Percentiles rank a stretch among this genome's conserved stretches.
Evolutionary conservation across 2,329 filamentous ascomycete species (phyloP).

Genomic region (Scedosporium boydii): DNA sequence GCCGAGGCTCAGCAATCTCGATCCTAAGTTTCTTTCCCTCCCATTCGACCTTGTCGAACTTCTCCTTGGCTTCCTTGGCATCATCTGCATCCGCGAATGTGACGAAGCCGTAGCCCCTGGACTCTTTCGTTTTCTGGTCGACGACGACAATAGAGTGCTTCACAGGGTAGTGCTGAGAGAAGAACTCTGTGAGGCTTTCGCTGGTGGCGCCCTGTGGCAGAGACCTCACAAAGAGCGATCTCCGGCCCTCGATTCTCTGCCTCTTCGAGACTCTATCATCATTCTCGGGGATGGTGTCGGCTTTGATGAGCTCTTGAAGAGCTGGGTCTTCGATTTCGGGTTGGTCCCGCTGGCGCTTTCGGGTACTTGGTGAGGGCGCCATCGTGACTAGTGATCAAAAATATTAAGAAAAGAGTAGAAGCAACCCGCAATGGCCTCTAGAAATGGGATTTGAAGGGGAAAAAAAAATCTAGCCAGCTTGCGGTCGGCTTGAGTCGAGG

Average conservation of each 20-base stretch:
- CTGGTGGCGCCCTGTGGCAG: slow-evolving; percentile 70
- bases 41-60: slow-evolving; percentile 69
- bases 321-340: slow-evolving; percentile 22
- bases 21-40: slow-evolving; percentile 75
- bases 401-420: not conserved
- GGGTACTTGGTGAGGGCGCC: slow-evolving; percentile 18
- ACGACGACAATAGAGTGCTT: slow-evolving; percentile 92
- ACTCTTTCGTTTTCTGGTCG: slow-evolving; percentile 77
- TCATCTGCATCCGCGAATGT: slow-evolving; percentile 93
- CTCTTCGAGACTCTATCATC: slow-evolving; percentile 37
- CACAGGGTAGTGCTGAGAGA: slow-evolving; percentile 88
- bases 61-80: slow-evolving; percentile 67
- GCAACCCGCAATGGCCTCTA: not conserved
- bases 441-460: not conserved
- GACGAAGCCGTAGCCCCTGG: slow-evolving; percentile 91
- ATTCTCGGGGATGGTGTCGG: slow-evolving; percentile 8
- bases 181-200: slow-evolving; percentile 76
- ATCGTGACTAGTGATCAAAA: slow-evolving; percentile 14
- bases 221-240: slow-evolving; percentile 84
- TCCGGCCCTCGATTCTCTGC: slow-evolving; percentile 47
- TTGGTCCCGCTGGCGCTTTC: slow-evolving; percentile 25
- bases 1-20: slow-evolving; percentile 79
- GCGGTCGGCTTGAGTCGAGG: not conserved
- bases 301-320: slow-evolving; percentile 22
- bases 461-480: not conserved